Base-by-base conservation (phyloP, 1,139 yeast species). In the Kodamaea derodonti region DNA sequence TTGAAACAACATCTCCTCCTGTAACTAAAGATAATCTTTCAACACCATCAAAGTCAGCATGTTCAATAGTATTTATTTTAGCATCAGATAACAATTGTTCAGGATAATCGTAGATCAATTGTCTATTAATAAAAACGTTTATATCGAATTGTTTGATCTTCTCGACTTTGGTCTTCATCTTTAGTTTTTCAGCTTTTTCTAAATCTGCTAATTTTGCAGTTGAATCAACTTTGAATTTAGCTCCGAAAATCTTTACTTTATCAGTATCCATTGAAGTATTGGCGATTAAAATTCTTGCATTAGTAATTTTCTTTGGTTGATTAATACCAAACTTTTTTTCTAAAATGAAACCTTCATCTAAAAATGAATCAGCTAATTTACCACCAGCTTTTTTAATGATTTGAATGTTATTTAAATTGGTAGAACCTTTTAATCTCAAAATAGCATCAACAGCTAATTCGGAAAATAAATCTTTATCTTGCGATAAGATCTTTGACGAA, bases 231-330 rank as follows among this genome's bases (percentile, higher is more conserved):
- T 88, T 86, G 66, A 92, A 90, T 60, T 94, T 90, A 37, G 99
- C 97, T 39, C 99, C 99, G 62, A 92, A 92, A 37, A 92, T 81
- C 63, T 92, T 92, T 40, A 92, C 97, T 61, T 92, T 92, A 58
- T 90, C 97, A 7, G 98, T 90, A 56, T 92, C 98, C 87, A 92
- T 80, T 16, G 97, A 81, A 9, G 98, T 92, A 62, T 92, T 92
- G 20, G 98, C 96, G 52, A 92, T 84, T 45, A 94, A 73, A 45
- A 92, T 87, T 50, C 78, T 83, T 24, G 95, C 96, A 52, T 92
- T 80, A 50, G 79, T 80, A 36, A 94, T 66, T 50, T 72, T 78
- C 60, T 86, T 90, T 33, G 97, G 95, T 67, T 94, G 98, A 50
- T 86, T 83, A 48, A 86, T 90, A 48, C 98, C 98, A 56, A 92